A percentile compares a stretch with the other conserved stretches of the same genome.
These are phyloP conservation scores for Aspergillus affinis DNA, from an alignment of 495 filamentous ascomycete species.

Conservation along the genomic window DNA sequence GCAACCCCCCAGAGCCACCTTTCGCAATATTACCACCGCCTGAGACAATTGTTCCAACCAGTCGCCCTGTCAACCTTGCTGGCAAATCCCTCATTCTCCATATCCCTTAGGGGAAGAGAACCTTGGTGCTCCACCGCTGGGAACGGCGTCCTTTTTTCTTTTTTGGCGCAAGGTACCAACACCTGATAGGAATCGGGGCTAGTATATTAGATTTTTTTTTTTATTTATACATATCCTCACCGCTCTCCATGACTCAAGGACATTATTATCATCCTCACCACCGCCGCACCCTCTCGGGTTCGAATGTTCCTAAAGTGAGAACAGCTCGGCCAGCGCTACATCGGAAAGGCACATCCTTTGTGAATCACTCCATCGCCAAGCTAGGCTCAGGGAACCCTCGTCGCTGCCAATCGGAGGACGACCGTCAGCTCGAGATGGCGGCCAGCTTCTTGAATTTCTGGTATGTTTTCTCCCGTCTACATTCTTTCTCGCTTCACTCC, in stretches of 20 bases:
- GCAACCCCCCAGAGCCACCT: neutral
- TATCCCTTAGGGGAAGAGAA: conserved; percentile 23
- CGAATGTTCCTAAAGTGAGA: conserved; percentile 36
- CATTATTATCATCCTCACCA: conserved; percentile 28
- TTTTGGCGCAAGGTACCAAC: conserved; percentile 36
- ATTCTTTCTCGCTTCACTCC: conserved; percentile 1
- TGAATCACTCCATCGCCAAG: conserved; percentile 39
- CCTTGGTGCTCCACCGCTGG: conserved; percentile 34
- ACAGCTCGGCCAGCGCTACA: conserved; percentile 34
- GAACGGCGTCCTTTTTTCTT: conserved; percentile 7
- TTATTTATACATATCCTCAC: conserved; percentile 34
- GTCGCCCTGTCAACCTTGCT: conserved; percentile 11
- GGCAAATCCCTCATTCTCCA: conserved; percentile 36
- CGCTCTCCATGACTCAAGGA: conserved; percentile 48
- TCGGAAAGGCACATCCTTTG: conserved; percentile 37
- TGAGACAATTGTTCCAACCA: conserved; percentile 23
- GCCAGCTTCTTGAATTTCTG: conserved; percentile 67
- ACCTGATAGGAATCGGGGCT: conserved; percentile 12
- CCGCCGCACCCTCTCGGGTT: conserved; percentile 37
- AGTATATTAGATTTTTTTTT: conserved; percentile 7
- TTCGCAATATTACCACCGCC: conserved; percentile 15
- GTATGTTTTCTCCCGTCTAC: conserved; percentile 39
- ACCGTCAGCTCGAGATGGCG: conserved; percentile 51
- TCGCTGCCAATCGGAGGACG: conserved; percentile 38
- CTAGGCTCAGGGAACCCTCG: conserved; percentile 37